Evolutionary conservation across 176 grass and related monocot genomes (phyloP).

Genomic region (Avena insularis): DNA sequence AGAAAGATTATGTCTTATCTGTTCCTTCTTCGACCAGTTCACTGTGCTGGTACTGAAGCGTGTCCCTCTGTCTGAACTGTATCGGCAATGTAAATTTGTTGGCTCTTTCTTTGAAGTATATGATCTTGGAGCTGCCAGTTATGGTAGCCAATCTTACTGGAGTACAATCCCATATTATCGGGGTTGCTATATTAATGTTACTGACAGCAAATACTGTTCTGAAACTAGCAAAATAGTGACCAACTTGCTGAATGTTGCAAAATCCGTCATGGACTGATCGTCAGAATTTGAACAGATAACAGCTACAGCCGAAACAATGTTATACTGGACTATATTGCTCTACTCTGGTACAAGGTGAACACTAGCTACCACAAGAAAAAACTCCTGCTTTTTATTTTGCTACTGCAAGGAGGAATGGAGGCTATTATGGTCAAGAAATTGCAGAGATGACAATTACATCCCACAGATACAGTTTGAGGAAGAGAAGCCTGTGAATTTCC

Average conservation of each 20-base stretch:
- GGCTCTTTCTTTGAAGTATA: not conserved
- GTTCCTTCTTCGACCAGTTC: slow-evolving; percentile 12
- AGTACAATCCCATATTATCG: not conserved
- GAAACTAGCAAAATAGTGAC: not conserved
- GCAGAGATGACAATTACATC: slow-evolving; percentile 25
- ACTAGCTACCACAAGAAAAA: slow-evolving; percentile 34
- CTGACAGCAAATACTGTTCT: not conserved
- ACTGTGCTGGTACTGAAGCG: not conserved
- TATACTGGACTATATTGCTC: not conserved
- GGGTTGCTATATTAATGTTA: not conserved
- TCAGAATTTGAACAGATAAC: not conserved
- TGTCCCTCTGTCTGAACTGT: not conserved
- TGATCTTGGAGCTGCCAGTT: not conserved
- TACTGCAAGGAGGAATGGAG: slow-evolving; percentile 48
- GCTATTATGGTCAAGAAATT: not conserved
- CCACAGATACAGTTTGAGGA: slow-evolving; percentile 38
- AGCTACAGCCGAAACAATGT: not conserved
- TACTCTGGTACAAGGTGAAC: slow-evolving; percentile 32
- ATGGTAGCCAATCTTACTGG: not conserved
- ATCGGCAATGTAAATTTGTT: not conserved
- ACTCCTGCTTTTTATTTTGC: slow-evolving; percentile 61
- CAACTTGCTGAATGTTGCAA: not conserved
- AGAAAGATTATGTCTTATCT: slow-evolving; percentile 28
- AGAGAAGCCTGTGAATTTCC: not conserved
- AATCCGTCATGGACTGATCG: not conserved